Evolutionary conservation across 2,329 filamentous ascomycete genomes (phyloP), one percentile per base, ranked within the genome.

Genomic region (Penicillium polonicum): DNA sequence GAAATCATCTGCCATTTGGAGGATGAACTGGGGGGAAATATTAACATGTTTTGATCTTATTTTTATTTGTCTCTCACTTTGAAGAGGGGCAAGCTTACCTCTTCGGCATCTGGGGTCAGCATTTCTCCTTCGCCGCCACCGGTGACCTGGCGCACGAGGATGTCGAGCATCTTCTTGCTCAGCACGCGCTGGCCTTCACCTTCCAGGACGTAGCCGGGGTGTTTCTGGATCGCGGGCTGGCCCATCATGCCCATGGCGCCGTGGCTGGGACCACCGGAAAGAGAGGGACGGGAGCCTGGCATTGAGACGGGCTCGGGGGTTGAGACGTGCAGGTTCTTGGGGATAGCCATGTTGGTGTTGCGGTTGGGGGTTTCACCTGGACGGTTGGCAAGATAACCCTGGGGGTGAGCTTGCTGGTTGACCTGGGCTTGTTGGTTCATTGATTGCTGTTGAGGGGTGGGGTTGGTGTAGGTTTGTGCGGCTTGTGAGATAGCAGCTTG

Each of bases 111-210:
- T 0, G 94, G 91, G 29, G 91, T 91, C 64, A 97, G 79, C 38
- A 88, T 84, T 71, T 93, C 91, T 60, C 86, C 87, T 63, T 90
- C 88, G 48, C 85, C 84, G 27, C 86, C 87, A 53, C 92, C 92
- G 36, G 91, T 96, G 58, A 97, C 92, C 76, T 97, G 93, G 50
- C 92, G 86, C 9, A 97, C 92, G 38, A 99, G 83, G 72, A 97
- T 93, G 70, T 99, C 92, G 41, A 99, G 83, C 78, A 96, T 97
- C 79, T 96, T 95, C 84, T 97, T 97, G 78, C 89, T 95, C n/a
- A 99, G 81, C 1, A 99, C 89, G 43, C 92, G 88, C 68, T 97
- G 92, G 27, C 91, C 92, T 71, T 96, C 92, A 31, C 91, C 90
- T 72, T 97, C 93, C 58, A 97, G 87, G 56, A 91, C 90, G 74